Base-by-base conservation (phyloP, 208 protist species). In the Crithidia thermophila region DNA sequence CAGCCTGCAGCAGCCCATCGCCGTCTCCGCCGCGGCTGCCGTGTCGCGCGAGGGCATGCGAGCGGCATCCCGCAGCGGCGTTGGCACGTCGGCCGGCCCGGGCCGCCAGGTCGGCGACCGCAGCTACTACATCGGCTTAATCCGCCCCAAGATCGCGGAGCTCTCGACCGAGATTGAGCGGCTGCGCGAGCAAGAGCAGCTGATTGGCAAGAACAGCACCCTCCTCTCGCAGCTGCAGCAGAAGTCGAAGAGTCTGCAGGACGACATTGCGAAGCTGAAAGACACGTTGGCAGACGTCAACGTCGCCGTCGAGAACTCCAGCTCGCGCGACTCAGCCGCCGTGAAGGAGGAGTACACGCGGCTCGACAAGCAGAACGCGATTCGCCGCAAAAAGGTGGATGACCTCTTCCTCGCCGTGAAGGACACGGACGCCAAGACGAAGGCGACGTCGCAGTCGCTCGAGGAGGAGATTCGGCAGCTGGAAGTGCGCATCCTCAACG, bases 51-150 rank as follows among this genome's bases (percentile, higher is more conserved):
- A 96, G 60, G 91, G 91, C 18, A 89, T 96, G 87, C 85, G 90
- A 2, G 85, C 84, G 8, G 84, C 86, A 21, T 93, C 89, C 6
- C 82, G 86, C 27, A 78, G 75, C 25, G 86, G 88, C 34, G 78
- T 83, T 16, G 78, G 79, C 49, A 84, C 78, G 11, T 88, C 79
- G 31, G 87, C 87, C 6, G 90, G 89, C 5, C 91, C 91, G 13
- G 88, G 87, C 8, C 82, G 93, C 42, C 90, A 96, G 69, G 93
- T 97, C 21, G 90, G 83, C 34, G 90, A 96, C 67, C 83, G 89
- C 62, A 94, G 87, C 67, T 97, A 96, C 80, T 95, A 91, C 72
- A 87, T 97, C 42, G 93, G 91, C 6, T 72, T 94, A 10, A 85
- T 97, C 36, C 86, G 90, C 3, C 82, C 89, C 16, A 96, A 95